These are phyloP conservation scores for Polyporus arcularius DNA, from an alignment of 768 basidiomycete genomes.

Conservation along the genomic window DNA sequence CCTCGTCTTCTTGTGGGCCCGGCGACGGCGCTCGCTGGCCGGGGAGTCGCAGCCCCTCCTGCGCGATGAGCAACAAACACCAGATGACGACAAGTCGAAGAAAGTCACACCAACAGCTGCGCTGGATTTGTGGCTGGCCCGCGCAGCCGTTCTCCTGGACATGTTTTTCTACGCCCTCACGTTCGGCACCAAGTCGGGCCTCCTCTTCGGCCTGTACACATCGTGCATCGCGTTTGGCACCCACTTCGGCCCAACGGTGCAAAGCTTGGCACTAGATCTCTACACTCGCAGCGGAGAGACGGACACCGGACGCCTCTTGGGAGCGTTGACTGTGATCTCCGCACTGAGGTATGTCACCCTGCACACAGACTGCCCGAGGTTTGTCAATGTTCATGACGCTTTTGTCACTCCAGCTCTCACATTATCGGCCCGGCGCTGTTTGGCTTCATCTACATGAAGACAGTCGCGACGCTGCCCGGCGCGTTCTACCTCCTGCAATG, in stretches of 20 bases:
- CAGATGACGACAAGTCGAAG: constrained; percentile 35
- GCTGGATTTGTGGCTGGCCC: constrained; percentile 72
- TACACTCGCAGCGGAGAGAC: constrained; percentile 56
- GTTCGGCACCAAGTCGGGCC: constrained; percentile 40
- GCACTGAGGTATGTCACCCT: constrained; percentile 53
- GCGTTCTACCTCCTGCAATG: constrained; percentile 46
- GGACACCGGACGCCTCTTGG: constrained; percentile 77
- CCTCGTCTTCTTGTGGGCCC: constrained; percentile 31
- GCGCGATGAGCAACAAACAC: not conserved
- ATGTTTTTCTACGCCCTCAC: constrained; percentile 51
- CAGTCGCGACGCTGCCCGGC: constrained; percentile 69
- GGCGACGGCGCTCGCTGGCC: not conserved
- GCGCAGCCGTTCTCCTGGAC: constrained; percentile 61
- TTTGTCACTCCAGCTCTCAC: constrained; percentile 46
- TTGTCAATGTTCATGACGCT: not conserved
- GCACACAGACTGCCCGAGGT: not conserved
- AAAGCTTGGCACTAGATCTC: constrained; percentile 71
- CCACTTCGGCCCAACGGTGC: constrained; percentile 65
- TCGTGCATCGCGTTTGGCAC: constrained; percentile 57
- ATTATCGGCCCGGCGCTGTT: constrained; percentile 77
- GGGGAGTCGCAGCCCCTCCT: constrained; percentile 6
- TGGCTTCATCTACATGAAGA: constrained; percentile 71
- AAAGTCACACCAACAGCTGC: constrained; percentile 4
- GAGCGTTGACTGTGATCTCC: constrained; percentile 76
- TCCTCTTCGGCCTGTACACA: constrained; percentile 53